Evolutionary conservation across 331 rosid genomes (phyloP).

Genomic region (Arachis monticola): DNA sequence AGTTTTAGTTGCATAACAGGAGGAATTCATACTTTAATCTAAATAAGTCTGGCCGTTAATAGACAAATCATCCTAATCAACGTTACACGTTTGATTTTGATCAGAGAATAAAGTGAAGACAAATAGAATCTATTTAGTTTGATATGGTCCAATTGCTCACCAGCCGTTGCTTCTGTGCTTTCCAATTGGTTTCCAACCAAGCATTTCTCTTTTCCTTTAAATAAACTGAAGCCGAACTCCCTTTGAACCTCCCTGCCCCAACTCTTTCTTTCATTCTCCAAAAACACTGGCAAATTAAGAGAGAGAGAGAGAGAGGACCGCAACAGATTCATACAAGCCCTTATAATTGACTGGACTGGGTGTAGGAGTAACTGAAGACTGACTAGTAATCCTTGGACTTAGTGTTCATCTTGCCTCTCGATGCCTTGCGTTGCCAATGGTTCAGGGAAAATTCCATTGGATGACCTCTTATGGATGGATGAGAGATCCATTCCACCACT

Average conservation of each 20-base stretch:
- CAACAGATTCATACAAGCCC: too few relatives aligned
- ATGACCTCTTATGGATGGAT: constrained; percentile 72
- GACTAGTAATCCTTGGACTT: constrained; percentile 25
- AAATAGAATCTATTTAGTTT: too few relatives aligned
- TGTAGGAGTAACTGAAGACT: neutral
- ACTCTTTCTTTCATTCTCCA: too few relatives aligned
- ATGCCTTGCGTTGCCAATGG: constrained; percentile 70
- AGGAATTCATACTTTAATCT: neutral
- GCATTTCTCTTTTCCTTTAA: neutral
- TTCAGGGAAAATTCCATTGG: constrained; percentile 90
- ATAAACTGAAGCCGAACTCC: neutral
- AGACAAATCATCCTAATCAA: neutral
- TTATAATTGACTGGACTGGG: neutral
- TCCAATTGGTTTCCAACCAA: neutral
- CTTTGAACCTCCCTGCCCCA: too few relatives aligned
- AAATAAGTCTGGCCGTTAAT: neutral
- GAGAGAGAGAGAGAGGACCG: too few relatives aligned
- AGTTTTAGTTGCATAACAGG: neutral
- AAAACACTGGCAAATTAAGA: too few relatives aligned
- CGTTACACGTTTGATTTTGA: neutral
- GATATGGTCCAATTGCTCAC: neutral
- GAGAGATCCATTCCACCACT: constrained; percentile 76
- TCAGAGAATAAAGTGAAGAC: neutral
- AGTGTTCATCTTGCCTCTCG: constrained; percentile 55
- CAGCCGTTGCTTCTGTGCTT: too few relatives aligned